Evolutionary conservation across 179 eudicot species (phyloP).

Genomic region (Spinacia oleracea): DNA sequence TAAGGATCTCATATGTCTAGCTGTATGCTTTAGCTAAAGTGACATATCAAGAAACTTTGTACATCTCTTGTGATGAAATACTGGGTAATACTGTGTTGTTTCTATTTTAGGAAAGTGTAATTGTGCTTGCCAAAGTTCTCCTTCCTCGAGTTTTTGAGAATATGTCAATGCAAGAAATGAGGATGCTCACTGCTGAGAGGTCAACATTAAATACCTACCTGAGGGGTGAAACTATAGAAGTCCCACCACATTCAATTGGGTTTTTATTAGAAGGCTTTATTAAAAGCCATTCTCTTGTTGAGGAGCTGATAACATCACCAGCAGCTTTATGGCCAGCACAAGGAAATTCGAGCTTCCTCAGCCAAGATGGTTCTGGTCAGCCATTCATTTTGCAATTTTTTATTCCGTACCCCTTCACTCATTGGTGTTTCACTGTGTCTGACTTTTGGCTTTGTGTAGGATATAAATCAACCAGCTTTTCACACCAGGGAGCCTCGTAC

Average conservation of each 20-base stretch:
- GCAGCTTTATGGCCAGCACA: conserved; percentile 56
- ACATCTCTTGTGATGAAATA: background rate
- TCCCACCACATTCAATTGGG: conserved; percentile 63
- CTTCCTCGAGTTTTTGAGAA: conserved; percentile 78
- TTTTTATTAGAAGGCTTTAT: conserved; percentile 79
- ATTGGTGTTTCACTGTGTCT: background rate
- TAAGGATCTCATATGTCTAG: background rate
- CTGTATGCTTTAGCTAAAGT: background rate
- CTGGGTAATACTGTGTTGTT: conserved; percentile 1
- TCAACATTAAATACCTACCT: conserved; percentile 57
- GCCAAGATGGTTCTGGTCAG: conserved; percentile 61
- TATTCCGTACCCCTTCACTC: background rate
- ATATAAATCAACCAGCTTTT: conserved; percentile 44
- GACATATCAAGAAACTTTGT: background rate
- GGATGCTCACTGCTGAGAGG: conserved; percentile 74
- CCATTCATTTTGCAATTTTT: background rate
- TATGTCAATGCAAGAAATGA: conserved; percentile 76
- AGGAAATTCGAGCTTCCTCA: conserved; percentile 42
- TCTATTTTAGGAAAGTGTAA: conserved; percentile 73
- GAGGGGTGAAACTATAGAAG: conserved; percentile 79
- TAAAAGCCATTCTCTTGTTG: conserved; percentile 46
- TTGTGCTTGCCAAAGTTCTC: conserved; percentile 66
- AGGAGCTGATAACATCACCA: conserved; percentile 68
- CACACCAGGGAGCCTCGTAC: conserved; percentile 49
- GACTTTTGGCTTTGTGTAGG: conserved; percentile 31